phyloP scores from a whole-genome alignment of 345 rosid genomes.

The Xanthoceras sorbifolium region DNA sequence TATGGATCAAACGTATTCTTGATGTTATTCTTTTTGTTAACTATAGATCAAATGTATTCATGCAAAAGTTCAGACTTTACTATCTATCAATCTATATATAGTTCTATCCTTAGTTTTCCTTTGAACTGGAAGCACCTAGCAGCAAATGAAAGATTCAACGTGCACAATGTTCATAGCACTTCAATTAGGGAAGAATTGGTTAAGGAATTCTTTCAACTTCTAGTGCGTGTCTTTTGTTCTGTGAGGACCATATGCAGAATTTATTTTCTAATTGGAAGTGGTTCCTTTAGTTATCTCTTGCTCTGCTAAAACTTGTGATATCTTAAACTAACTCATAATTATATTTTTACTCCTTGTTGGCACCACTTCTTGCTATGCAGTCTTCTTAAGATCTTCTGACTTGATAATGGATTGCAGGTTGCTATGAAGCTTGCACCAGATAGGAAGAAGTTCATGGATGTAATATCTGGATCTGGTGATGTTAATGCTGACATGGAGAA shows the following conservation, averaged over 20 bases:
- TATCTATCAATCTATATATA: background rate
- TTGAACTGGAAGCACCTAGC: background rate
- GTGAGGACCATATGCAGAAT: background rate
- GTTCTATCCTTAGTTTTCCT: background rate
- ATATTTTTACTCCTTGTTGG: background rate
- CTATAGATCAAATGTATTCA: background rate
- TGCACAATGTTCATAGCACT: background rate
- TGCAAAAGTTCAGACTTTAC: background rate
- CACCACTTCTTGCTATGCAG: background rate
- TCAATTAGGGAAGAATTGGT: background rate
- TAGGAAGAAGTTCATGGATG: constrained; percentile 95
- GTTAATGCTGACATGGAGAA: constrained; percentile 75
- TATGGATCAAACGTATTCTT: background rate
- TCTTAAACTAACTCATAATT: background rate
- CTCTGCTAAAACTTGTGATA: background rate
- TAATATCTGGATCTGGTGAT: constrained; percentile 78
- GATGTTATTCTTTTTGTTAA: background rate
- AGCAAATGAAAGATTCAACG: background rate
- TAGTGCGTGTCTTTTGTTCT: background rate
- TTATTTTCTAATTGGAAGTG: background rate
- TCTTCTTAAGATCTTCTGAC: background rate
- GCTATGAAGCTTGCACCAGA: constrained; percentile 97
- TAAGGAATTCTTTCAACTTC: background rate
- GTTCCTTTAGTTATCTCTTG: background rate
- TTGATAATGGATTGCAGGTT: constrained; percentile 47